Percentiles rank a stretch among this genome's conserved stretches.
Evolutionary conservation across 2,329 filamentous ascomycete species (phyloP).

Genomic region (Leptographium galeiforme): DNA sequence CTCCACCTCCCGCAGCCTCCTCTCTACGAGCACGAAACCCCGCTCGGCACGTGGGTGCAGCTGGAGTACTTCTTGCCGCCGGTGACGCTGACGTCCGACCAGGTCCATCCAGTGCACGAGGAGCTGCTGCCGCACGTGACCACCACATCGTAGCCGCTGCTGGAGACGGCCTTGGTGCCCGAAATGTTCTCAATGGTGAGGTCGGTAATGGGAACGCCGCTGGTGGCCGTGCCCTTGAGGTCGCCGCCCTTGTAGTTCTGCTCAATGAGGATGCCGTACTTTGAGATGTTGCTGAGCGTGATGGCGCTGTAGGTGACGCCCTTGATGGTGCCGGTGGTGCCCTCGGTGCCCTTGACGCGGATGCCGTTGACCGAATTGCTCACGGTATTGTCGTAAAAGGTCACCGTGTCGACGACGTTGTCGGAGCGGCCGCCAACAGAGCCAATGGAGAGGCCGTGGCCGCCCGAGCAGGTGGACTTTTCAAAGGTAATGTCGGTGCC

Average conservation of each 20-base stretch:
- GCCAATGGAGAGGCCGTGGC: conserved; percentile 42
- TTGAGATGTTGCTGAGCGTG: conserved; percentile 31
- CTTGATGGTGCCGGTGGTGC: conserved; percentile 35
- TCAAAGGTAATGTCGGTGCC: conserved; percentile 22
- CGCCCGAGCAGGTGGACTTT: conserved; percentile 31
- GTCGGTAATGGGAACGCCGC: conserved; percentile 26
- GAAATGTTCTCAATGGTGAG: conserved; percentile 31
- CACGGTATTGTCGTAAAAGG: conserved; percentile 20
- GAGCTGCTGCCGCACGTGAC: conserved; percentile 20
- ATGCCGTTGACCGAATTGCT: conserved; percentile 9
- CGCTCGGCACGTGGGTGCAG: conserved; percentile 7
- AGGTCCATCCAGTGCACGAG: conserved; percentile 21
- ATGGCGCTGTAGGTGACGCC: conserved; percentile 41
- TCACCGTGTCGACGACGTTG: conserved; percentile 41
- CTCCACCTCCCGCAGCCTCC: no score
- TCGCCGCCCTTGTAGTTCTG: conserved; percentile 42
- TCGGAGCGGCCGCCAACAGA: conserved; percentile 28
- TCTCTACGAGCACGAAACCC: conserved; percentile 2
- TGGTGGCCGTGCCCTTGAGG: conserved; percentile 19
- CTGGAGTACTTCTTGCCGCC: conserved; percentile 19
- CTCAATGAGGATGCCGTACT: conserved; percentile 43
- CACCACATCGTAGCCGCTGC: conserved; percentile 22
- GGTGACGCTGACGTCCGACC: conserved; percentile 20
- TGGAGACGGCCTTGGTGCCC: conserved; percentile 21
- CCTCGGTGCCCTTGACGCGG: conserved; percentile 43